Percentiles rank a stretch among this genome's conserved stretches.
Evolutionary conservation across 1,139 yeast species (phyloP).

Genomic region (Hansenula lynferdii): DNA sequence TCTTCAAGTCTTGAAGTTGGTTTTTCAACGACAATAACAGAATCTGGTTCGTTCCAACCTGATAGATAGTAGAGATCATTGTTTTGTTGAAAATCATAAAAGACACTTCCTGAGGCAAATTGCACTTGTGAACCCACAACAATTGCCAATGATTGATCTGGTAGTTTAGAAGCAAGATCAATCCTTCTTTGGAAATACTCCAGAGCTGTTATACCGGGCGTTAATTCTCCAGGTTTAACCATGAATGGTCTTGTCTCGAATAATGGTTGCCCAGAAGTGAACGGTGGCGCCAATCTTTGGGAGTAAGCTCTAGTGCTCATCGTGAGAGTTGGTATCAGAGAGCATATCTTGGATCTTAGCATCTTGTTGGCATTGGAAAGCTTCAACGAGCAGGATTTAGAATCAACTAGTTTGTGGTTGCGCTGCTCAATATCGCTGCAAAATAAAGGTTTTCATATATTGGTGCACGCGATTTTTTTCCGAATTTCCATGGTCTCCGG

Average conservation of each 20-base stretch:
- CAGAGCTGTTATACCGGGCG: constrained; percentile 81
- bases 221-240: constrained; percentile 69
- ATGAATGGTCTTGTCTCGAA: constrained; percentile 80
- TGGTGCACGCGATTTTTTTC: too few relatives aligned
- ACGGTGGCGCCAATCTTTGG: constrained; percentile 16
- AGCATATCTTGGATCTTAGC: neutral
- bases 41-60: constrained; percentile 92
- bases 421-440: too few relatives aligned
- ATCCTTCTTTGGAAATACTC: constrained; percentile 77
- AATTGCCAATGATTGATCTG: constrained; percentile 65
- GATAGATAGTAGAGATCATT: constrained; percentile 82
- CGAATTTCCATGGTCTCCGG: too few relatives aligned
- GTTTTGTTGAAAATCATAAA: constrained; percentile 87
- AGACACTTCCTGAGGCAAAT: constrained; percentile 89
- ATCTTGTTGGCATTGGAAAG: neutral
- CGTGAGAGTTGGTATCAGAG: neutral
- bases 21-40: constrained; percentile 72
- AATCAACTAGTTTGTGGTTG: too few relatives aligned
- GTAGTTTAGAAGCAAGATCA: constrained; percentile 49
- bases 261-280: constrained; percentile 74
- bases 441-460: too few relatives aligned
- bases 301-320: neutral
- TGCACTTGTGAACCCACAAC: constrained; percentile 69
- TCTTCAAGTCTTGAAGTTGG: constrained; percentile 47
- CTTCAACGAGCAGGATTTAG: too few relatives aligned